Conservation (phyloP, 805 yeast genomes). For the Metschnikowia kofuensis region DNA sequence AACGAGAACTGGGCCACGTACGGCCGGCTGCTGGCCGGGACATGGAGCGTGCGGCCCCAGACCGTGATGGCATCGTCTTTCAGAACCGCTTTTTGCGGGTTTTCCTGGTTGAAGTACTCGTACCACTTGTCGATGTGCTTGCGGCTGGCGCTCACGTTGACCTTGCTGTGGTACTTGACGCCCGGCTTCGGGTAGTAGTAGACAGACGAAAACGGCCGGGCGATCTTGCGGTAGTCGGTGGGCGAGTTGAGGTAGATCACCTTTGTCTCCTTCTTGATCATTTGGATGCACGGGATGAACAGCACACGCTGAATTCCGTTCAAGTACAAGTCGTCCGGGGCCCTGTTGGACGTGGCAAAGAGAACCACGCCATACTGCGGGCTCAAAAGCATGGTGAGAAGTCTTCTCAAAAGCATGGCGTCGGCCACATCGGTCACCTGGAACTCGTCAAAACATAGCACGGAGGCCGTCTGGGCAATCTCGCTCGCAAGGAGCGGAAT, state of each 20-base stretch:
- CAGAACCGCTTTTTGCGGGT: constrained; percentile 24
- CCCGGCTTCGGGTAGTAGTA: constrained; percentile 74
- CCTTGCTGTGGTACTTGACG: constrained; percentile 48
- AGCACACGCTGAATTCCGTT: constrained; percentile 93
- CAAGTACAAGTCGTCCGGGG: constrained; percentile 88
- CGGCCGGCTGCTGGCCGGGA: constrained; percentile 75
- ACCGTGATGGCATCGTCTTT: constrained; percentile 44
- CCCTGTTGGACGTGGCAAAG: constrained; percentile 93
- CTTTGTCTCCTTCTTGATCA: constrained; percentile 67
- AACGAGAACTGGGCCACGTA: constrained; percentile 89
- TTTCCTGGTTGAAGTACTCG: constrained; percentile 66
- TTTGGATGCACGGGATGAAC: constrained; percentile 87
- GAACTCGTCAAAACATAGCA: constrained; percentile 93
- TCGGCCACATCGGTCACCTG: constrained; percentile 99
- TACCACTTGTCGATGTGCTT: constrained; percentile 79
- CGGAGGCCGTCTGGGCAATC: constrained; percentile 69
- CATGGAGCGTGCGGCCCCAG: constrained; percentile 83
- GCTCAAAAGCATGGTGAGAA: constrained; percentile 63
- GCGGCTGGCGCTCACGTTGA: constrained; percentile 48
- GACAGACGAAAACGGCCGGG: constrained; percentile 76
- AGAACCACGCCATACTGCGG: constrained; percentile 79
- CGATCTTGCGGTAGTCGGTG: constrained; percentile 88
- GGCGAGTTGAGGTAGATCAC: constrained; percentile 86
- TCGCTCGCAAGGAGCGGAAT: constrained; percentile 83
- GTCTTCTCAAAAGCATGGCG: constrained; percentile 88